These are phyloP conservation scores for Oryza longistaminata DNA, from an alignment of 176 grass and related monocot species.

Conservation along the genomic window DNA sequence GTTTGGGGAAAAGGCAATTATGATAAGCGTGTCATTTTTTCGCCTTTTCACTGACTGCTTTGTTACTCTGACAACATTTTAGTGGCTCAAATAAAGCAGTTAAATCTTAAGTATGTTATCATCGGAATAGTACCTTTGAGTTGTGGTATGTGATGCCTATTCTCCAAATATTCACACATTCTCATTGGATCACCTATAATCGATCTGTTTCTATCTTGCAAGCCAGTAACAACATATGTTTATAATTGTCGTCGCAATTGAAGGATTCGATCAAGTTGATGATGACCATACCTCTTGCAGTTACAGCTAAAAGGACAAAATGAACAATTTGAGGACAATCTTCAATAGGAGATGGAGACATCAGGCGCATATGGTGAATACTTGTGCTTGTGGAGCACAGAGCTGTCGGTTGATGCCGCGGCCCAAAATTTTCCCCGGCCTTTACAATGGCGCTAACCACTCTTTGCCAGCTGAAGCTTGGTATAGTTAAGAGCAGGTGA, in stretches of 20 bases:
- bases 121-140: background rate
- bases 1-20: background rate
- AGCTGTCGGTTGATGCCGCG: background rate
- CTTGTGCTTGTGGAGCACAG: slow-evolving; percentile 35
- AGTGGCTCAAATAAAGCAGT: background rate
- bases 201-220: background rate
- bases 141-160: background rate
- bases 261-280: slow-evolving; percentile 37
- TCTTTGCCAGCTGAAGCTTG: too few relatives aligned
- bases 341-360: background rate
- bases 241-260: slow-evolving; percentile 42
- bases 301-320: slow-evolving; percentile 33
- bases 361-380: background rate
- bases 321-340: background rate
- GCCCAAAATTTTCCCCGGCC: slow-evolving; percentile 38
- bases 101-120: background rate
- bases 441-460: slow-evolving; percentile 11
- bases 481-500: background rate
- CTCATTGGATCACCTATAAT: background rate
- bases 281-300: slow-evolving; percentile 26
- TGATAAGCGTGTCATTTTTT: slow-evolving; percentile 36
- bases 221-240: slow-evolving; percentile 30
- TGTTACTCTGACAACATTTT: slow-evolving; percentile 22
- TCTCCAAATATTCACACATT: background rate
- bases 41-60: slow-evolving; percentile 41